Percentiles rank a stretch among this genome's conserved stretches.
Evolutionary conservation across 495 filamentous ascomycete species (phyloP).

Genomic region (Xylaria flabelliformis): DNA sequence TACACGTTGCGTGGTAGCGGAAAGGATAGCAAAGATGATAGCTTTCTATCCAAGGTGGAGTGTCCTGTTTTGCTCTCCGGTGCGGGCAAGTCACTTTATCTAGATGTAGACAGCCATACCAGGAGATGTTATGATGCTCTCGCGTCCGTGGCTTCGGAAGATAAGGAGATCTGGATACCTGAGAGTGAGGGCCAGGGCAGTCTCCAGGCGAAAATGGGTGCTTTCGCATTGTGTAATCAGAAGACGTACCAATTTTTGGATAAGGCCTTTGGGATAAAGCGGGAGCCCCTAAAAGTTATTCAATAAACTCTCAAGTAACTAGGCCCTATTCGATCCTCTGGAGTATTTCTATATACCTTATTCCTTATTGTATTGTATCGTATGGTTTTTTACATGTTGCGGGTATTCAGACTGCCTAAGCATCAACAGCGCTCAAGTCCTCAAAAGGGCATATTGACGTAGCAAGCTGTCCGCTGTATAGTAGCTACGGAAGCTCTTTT

Average conservation of each 20-base stretch:
- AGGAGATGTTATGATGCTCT: conserved; percentile 26
- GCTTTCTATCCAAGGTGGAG: conserved; percentile 16
- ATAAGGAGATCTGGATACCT: conserved; percentile 31
- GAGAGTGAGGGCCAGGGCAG: conserved; percentile 24
- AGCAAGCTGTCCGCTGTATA: too few species aligned
- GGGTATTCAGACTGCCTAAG: too few species aligned
- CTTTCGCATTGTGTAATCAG: conserved; percentile 27
- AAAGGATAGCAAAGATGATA: neutral
- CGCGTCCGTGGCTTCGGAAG: neutral
- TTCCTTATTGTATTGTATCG: too few species aligned
- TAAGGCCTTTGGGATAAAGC: neutral
- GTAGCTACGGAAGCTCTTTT: too few species aligned
- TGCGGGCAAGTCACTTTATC: conserved; percentile 27
- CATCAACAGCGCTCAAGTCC: too few species aligned
- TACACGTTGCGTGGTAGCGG: neutral
- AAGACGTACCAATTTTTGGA: conserved; percentile 33
- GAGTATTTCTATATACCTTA: too few species aligned
- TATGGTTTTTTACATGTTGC: too few species aligned
- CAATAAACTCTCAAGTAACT: neutral
- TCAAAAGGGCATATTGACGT: too few species aligned
- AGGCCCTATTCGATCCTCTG: neutral
- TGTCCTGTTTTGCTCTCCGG: conserved; percentile 37
- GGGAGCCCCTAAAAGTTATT: neutral
- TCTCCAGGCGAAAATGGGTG: conserved; percentile 38
- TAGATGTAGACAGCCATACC: conserved; percentile 26